phyloP scores from a whole-genome alignment of 176 grass and related monocot genomes.

The Paspalum vaginatum region DNA sequence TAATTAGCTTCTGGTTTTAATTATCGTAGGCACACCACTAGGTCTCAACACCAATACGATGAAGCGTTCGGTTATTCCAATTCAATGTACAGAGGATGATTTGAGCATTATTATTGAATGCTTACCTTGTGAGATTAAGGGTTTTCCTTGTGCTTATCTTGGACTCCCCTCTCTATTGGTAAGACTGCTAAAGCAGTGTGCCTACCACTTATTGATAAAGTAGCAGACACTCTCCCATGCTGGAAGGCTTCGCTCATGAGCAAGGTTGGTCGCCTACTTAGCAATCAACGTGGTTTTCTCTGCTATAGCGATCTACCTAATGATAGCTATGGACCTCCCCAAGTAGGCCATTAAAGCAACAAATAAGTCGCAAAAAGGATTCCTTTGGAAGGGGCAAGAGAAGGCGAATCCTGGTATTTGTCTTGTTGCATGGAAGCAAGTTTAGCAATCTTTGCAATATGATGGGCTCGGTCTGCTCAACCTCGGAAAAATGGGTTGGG shows the following conservation, averaged over 20 bases:
- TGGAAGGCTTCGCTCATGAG: neutral
- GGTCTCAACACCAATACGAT: too few relatives aligned
- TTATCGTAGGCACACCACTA: too few relatives aligned
- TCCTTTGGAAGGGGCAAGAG: neutral
- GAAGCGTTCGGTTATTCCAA: too few relatives aligned
- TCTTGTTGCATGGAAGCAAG: neutral
- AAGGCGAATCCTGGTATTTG: neutral
- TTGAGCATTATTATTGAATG: too few relatives aligned
- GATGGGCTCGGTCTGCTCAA: neutral
- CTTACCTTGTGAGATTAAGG: too few relatives aligned
- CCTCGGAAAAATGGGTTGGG: neutral
- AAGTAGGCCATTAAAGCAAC: neutral
- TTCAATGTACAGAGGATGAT: too few relatives aligned
- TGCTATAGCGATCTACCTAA: neutral
- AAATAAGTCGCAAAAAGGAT: neutral
- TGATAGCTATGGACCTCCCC: neutral
- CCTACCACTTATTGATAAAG: neutral
- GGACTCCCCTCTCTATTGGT: too few relatives aligned
- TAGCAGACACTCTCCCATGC: neutral
- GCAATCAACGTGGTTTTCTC: neutral
- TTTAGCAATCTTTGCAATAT: neutral
- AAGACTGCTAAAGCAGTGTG: too few relatives aligned
- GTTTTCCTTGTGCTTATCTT: too few relatives aligned
- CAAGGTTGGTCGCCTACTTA: neutral
- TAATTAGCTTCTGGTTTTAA: too few relatives aligned